Base-by-base conservation (phyloP, 805 yeast species). In the Kodamaea laetipori region DNA sequence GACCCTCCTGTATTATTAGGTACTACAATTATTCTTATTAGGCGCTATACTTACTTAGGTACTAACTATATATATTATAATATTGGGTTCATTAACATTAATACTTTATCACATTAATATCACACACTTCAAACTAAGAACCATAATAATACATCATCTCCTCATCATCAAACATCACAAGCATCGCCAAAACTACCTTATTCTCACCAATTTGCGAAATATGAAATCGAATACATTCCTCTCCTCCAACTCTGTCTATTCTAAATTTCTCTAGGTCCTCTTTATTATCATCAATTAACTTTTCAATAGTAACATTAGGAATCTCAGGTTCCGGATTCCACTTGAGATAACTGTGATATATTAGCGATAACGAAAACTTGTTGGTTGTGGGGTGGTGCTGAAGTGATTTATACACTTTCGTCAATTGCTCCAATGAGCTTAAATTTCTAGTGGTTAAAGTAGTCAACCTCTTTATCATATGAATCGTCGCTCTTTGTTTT, bases 71-170 rank as follows among this genome's bases (percentile, higher is more conserved):
- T n/a, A n/a, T n/a, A n/a, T n/a, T n/a, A n/a, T n/a, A n/a, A n/a
- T n/a, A n/a, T n/a, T n/a, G n/a, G n/a, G n/a, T n/a, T n/a, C n/a
- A n/a, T n/a, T n/a, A n/a, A n/a, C n/a, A n/a, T n/a, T n/a, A n/a
- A n/a, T n/a, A n/a, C n/a, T n/a, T n/a, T n/a, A n/a, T n/a, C n/a
- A n/a, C n/a, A n/a, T n/a, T n/a, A n/a, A n/a, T n/a, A n/a, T n/a
- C n/a, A n/a, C n/a, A n/a, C n/a, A n/a, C n/a, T n/a, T n/a, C n/a
- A n/a, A n/a, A n/a, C n/a, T n/a, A n/a, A n/a, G n/a, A n/a, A n/a
- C n/a, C n/a, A n/a, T 34, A n/a, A n/a, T 12, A 34, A 4, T 24
- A 12, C 37, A 34, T 34, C 37, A 34, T 21, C 4, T 34, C 37
- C 13, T 34, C 37, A 18, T 34, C 26, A 9, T 18, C 37, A 34